phyloP scores from a whole-genome alignment of 2,329 filamentous ascomycete species.

The Trichoderma cornu-damae region DNA sequence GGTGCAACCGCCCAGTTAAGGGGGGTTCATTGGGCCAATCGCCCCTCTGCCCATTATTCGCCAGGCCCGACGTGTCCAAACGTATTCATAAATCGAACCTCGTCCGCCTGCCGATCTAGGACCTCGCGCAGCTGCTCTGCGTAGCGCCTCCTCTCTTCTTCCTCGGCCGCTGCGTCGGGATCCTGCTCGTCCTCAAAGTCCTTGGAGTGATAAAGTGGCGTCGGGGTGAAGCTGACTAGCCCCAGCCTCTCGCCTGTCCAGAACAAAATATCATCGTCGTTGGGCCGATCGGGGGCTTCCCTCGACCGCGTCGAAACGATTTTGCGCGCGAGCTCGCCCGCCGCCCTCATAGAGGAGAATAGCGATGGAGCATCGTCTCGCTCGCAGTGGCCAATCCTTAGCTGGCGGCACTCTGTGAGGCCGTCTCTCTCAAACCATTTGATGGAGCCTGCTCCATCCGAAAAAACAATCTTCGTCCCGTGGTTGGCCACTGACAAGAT shows the following conservation, averaged over 20 bases:
- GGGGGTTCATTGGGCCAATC: too few species aligned
- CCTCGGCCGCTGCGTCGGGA: conserved; percentile 42
- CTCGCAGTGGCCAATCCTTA: conserved; percentile 53
- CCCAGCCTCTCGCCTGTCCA: conserved; percentile 88
- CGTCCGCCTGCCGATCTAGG: conserved; percentile 71
- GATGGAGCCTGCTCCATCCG: conserved; percentile 76
- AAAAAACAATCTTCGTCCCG: conserved; percentile 74
- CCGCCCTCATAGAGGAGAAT: conserved; percentile 48
- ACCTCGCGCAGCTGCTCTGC: conserved; percentile 67
- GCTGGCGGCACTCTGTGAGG: conserved; percentile 51
- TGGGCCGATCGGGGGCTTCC: conserved; percentile 32
- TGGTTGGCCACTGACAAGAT: conserved; percentile 77
- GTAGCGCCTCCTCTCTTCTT: conserved; percentile 57
- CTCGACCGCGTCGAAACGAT: conserved; percentile 57
- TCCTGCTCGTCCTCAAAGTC: conserved; percentile 46
- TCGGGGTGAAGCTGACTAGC: conserved; percentile 58
- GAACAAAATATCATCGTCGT: conserved; percentile 66
- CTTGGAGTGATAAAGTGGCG: conserved; percentile 43
- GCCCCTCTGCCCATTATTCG: background rate
- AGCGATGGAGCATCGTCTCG: conserved; percentile 42
- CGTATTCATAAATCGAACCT: conserved; percentile 67
- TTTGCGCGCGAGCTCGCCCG: conserved; percentile 74
- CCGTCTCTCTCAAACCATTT: conserved; percentile 92
- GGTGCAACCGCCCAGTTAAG: background rate
- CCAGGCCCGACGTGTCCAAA: conserved; percentile 38